These are phyloP conservation scores for Huntiella savannae DNA, from an alignment of 2,329 filamentous ascomycete species.

Conservation along the genomic window DNA sequence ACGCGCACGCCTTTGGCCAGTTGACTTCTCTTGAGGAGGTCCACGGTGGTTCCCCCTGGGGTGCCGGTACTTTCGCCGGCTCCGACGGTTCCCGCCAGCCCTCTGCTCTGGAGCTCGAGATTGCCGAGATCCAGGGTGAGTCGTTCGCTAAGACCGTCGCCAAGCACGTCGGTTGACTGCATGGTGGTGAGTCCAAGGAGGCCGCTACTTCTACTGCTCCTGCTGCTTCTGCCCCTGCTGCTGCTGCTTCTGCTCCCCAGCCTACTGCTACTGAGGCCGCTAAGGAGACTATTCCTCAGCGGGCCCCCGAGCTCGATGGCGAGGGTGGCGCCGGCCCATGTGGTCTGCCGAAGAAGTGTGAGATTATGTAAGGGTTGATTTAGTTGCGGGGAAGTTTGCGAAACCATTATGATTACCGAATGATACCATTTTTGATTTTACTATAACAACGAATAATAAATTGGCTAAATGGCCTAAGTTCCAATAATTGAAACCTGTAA, in stretches of 20 bases:
- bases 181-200: slow-evolving; percentile 30
- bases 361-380: slow-evolving; percentile 8
- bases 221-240: slow-evolving; percentile 10
- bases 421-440: slow-evolving; percentile 10
- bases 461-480: too few relatives aligned
- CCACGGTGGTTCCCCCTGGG: slow-evolving; percentile 79
- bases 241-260: slow-evolving; percentile 11
- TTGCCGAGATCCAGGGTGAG: slow-evolving; percentile 72
- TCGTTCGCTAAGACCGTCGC: slow-evolving; percentile 58
- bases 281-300: slow-evolving; percentile 12
- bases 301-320: slow-evolving; percentile 21
- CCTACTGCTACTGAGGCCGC: slow-evolving; percentile 11
- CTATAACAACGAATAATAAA: slow-evolving; percentile 2
- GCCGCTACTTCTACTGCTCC: slow-evolving; percentile 13
- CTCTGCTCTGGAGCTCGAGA: slow-evolving; percentile 49
- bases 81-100: slow-evolving; percentile 74
- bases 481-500: too few relatives aligned
- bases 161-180: slow-evolving; percentile 62
- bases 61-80: slow-evolving; percentile 72
- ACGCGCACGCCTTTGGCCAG: slow-evolving; percentile 56
- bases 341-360: slow-evolving; percentile 37
- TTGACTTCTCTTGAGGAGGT: slow-evolving; percentile 58
- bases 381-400: background rate
- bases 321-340: slow-evolving; percentile 50
- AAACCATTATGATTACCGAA: background rate